phyloP scores from a whole-genome alignment of 2,329 filamentous ascomycete species.

The Ceratocystis papillata region DNA sequence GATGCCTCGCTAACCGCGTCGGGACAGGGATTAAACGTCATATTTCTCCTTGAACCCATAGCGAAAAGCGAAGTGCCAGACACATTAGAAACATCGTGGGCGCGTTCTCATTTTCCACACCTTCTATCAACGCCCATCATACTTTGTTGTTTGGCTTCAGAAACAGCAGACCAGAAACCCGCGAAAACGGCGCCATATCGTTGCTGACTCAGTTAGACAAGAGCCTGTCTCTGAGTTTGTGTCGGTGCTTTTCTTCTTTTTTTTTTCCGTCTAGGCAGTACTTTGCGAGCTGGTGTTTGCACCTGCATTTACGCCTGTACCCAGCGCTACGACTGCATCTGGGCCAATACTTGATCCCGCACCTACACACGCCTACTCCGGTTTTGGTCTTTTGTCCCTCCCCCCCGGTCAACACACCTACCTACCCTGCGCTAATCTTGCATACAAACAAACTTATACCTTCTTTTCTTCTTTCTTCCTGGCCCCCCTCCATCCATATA shows the following conservation, averaged over 20 bases:
- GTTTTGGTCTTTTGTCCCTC: not conserved
- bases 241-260: not conserved
- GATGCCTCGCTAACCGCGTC: constrained; percentile 22
- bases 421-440: not conserved
- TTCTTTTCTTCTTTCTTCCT: not conserved
- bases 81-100: constrained; percentile 10
- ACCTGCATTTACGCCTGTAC: constrained; percentile 6
- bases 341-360: constrained; percentile 2
- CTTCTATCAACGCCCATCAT: not conserved
- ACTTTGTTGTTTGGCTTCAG: not conserved
- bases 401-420: not conserved
- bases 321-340: constrained; percentile 2
- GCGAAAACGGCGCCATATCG: no score
- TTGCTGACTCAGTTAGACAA: no score
- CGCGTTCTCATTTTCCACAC: not conserved
- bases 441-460: not conserved
- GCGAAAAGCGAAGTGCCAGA: constrained; percentile 12
- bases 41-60: not conserved
- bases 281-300: constrained; percentile 2
- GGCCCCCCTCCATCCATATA: not conserved
- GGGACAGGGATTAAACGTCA: constrained; percentile 20
- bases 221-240: not conserved
- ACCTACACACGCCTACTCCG: constrained; percentile 13
- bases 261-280: not conserved
- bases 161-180: no score